phyloP scores from a whole-genome alignment of 768 basidiomycete genomes.

The Mycena pura region DNA sequence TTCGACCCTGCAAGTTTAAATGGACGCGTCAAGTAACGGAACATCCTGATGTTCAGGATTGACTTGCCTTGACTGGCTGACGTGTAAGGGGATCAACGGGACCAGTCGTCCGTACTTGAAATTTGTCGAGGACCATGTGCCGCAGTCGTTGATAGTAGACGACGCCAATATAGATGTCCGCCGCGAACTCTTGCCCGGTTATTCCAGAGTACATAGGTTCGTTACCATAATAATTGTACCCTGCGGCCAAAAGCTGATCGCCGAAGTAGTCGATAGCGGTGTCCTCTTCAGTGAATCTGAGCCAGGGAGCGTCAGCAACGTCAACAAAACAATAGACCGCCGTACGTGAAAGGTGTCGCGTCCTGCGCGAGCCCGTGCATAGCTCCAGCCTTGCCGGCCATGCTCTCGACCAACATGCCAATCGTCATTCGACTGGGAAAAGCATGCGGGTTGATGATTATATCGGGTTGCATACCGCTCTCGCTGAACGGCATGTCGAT shows the following conservation, averaged over 20 bases:
- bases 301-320: constrained; percentile 17
- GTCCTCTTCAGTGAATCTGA: constrained; percentile 93
- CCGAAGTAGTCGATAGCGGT: constrained; percentile 99
- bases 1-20: constrained; percentile 81
- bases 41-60: neutral
- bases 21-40: neutral
- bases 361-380: constrained; percentile 99
- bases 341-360: constrained; percentile 96
- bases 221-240: constrained; percentile 99
- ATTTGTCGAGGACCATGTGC: constrained; percentile 99
- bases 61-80: constrained; percentile 93
- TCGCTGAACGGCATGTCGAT: constrained; percentile 99
- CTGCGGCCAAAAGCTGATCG: constrained; percentile 88
- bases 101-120: constrained; percentile 98
- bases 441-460: constrained; percentile 99
- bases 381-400: constrained; percentile 99
- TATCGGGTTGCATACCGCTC: constrained; percentile 98
- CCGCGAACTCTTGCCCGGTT: constrained; percentile 97
- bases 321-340: constrained; percentile 16
- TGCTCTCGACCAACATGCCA: constrained; percentile 99
- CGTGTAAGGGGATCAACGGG: constrained; percentile 95
- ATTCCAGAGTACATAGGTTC: constrained; percentile 99
- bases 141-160: constrained; percentile 98
- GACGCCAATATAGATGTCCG: constrained; percentile 97
- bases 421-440: constrained; percentile 99